Evolutionary conservation across 169 alveolate species (phyloP), one percentile per base, ranked within the genome.

Genomic region (Eimeria tenella): DNA sequence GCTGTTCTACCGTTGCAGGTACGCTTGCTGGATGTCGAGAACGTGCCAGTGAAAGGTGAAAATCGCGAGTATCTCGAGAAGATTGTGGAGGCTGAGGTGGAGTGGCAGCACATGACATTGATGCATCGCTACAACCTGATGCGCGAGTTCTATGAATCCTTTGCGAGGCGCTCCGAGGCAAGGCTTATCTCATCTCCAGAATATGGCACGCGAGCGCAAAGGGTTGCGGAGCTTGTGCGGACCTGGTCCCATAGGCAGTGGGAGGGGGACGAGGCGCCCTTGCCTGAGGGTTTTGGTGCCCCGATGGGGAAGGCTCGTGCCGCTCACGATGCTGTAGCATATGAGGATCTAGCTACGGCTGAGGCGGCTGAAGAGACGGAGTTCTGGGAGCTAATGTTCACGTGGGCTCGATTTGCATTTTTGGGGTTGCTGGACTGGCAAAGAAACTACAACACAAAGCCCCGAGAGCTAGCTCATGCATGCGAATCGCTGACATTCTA

Each of bases 351-450:
- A 55, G 92, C 86, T 21, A 23, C 74, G 31, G 62, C 75, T 23
- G 86, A 56, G 62, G 71, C 71, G 63, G 93, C 62, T 25, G 94
- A 79, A 70, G 93, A 95, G 86, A 82, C 65, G 93, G 96, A 93
- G 70, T 95, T 95, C 95, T 95, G 96, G 96, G 92, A 89, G 62
- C 93, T 95, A 93, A 92, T 95, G 81, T 93, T 65, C 70, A 95
- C 94, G 9, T 96, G 97, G 97, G 96, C 94, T 83, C 94, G 97
- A 71, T 95, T 95, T 74, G 95, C 96, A 13, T 95, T 94, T 84
- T 94, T 95, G 93, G 96, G 90, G 56, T 74, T 92, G 31, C 93
- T 92, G 55, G 97, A 95, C 90, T 95, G 97, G 97, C 97, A 95
- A 68, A 87, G 97, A 63, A 95, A 94, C 71, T 95, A 95, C 94